Base-by-base conservation (phyloP, 2,329 filamentous ascomycete species). In the Xylaria sp. region DNA sequence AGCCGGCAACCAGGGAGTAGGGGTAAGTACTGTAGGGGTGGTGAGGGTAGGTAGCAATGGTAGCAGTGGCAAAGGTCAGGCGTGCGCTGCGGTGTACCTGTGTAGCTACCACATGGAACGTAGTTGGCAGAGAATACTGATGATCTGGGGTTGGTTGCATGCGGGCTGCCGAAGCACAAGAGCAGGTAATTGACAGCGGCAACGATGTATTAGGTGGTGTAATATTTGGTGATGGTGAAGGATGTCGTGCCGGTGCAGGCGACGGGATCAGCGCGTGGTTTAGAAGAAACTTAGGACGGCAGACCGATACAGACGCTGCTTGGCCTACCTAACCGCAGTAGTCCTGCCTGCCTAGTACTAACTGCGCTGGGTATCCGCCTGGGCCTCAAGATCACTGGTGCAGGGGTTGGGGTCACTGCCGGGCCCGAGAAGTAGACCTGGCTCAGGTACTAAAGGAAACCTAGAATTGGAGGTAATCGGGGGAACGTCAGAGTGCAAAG, bases 231-330 rank as follows among this genome's bases (percentile, higher is more conserved):
- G 48, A 28, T 55, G 68, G 61, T 55, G 62, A 65, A 66, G 52
- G 51, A 58, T 57, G 66, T 61, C 34, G 63, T 66, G 63, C 54
- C 44, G 62, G 62, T 55, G 66, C 59, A 56, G 66, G 61, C 61
- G 64, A 66, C 39, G 66, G 66, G 67, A 69, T 69, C 67, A 69
- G 67, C 67, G 67, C 67, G 67, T 66, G 59, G 67, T 62, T 62
- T 59, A 58, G 57, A 39, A 48, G 46, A 39, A 37, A 59, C 28
- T 41, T 55, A 34, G 50, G 59, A 51, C 63, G 58, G 57, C 63
- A 63, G 67, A 69, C 66, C 46, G 62, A 62, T 64, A 52, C 56
- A 64, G 46, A 28, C 28, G 5, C 28, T 28, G 28, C 28, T 28
- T 28, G 28, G 28, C 28, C 28, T 28, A 28, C 28, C 28, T 28